A percentile compares a stretch with the other conserved stretches of the same genome.
phyloP scores from a whole-genome alignment of 208 protist species.

The Wallacemonas rigidus region DNA sequence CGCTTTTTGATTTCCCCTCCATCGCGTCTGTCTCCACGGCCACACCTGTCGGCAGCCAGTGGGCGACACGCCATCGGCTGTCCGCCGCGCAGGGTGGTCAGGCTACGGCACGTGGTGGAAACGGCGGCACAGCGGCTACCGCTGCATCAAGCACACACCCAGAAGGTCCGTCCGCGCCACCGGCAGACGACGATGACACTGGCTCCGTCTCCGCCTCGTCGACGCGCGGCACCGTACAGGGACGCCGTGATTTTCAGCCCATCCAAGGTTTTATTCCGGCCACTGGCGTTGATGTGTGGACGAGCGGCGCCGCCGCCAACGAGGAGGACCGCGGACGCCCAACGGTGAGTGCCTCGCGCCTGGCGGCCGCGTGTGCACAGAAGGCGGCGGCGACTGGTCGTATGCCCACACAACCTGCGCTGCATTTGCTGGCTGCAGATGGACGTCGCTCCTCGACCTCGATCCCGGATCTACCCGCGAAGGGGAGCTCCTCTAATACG shows the following conservation, averaged over 20 bases:
- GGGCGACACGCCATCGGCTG: slow-evolving; percentile 2
- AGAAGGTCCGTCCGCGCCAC: slow-evolving; percentile 2
- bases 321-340: neutral
- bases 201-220: neutral
- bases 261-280: slow-evolving; percentile 1
- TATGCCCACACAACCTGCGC: neutral
- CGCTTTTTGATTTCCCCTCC: slow-evolving; percentile 13
- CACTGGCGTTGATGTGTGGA: neutral
- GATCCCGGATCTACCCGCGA: slow-evolving; percentile 6
- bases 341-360: slow-evolving; percentile 9
- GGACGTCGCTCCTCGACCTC: neutral
- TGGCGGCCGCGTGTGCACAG: neutral
- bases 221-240: neutral
- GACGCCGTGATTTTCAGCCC: neutral
- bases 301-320: neutral
- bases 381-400: neutral
- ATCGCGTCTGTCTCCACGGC: slow-evolving; percentile 12
- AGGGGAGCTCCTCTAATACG: neutral
- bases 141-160: too few relatives aligned
- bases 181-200: slow-evolving; percentile 3
- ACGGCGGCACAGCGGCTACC: neutral
- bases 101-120: neutral
- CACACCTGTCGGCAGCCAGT: slow-evolving; percentile 14
- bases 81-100: neutral
- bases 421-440: neutral